Evolutionary conservation across 768 basidiomycete species (phyloP), one percentile per base, ranked within the genome.

Genomic region (Leccinum obscurum): DNA sequence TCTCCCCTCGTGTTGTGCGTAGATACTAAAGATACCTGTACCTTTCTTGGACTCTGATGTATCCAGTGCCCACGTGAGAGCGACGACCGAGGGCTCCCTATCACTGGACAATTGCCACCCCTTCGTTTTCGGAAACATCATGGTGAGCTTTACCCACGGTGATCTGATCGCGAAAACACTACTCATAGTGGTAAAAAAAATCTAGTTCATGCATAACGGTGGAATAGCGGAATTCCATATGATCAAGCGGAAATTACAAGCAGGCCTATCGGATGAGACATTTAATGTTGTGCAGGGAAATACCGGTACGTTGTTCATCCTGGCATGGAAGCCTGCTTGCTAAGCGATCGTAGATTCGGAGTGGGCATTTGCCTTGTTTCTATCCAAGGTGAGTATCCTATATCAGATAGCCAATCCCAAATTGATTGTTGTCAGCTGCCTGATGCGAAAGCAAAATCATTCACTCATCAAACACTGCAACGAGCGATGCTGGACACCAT

Each of bases 161-260:
- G 22, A 44, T 41, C 30, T 41, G 26, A 26, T 8, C 10, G 28
- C 39, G 4, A 10, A 15, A 46, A 30, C 20, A 1, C n/a, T 22
- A 8, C 34, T 52, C 53, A 58, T 3, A 28, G 49, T 50, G 14
- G 49, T 9, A 4, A 22, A 22, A 48, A 22, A 52, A 39, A 52
- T 52, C 4, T 64, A 95, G 94, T 98, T 92, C 77, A 98, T 98
- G 95, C 95, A 95, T 73, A 98, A 97, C 64, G 96, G 96, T 56
- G 87, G 86, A n/a, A 91, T 99, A 57, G 86, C 90, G 48, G 86
- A 92, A 5, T 98, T 98, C 74, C 75, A 75, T 49, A 77, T 79
- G 59, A 83, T 98, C 65, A 98, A 95, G 76, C 83, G 97, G 28
- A 82, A 80, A 30, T 74, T 99, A 8, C 95, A 96, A 69, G 78